These are phyloP conservation scores for Alternaria alternata DNA, from an alignment of 2,329 filamentous ascomycete species.

Conservation along the genomic window DNA sequence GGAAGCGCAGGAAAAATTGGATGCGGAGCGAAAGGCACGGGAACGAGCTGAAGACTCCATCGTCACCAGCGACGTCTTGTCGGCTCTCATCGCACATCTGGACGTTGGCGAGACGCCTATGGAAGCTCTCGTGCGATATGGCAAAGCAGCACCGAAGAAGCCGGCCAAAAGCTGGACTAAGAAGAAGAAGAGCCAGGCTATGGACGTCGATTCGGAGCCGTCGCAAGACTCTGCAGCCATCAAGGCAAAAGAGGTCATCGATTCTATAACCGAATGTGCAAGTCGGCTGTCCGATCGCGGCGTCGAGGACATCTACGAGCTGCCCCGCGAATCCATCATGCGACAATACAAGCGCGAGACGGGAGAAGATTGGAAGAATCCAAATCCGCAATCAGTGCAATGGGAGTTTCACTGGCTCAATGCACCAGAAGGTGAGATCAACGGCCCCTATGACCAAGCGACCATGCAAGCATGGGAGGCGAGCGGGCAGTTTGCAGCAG, in stretches of 20 bases:
- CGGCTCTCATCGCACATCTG: constrained; percentile 74
- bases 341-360: constrained; percentile 85
- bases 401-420: constrained; percentile 97
- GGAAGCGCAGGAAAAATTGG: constrained; percentile 85
- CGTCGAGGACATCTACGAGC: constrained; percentile 89
- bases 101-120: constrained; percentile 85
- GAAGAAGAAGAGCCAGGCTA: constrained; percentile 59
- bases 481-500: constrained; percentile 91
- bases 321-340: constrained; percentile 82
- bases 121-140: constrained; percentile 84
- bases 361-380: constrained; percentile 81
- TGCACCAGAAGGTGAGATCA: constrained; percentile 78
- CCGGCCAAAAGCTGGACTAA: constrained; percentile 58
- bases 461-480: constrained; percentile 93
- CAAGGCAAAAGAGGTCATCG: constrained; percentile 75
- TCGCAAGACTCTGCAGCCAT: constrained; percentile 73
- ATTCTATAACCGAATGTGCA: constrained; percentile 86
- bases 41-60: constrained; percentile 78
- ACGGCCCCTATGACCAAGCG: constrained; percentile 84
- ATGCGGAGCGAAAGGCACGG: constrained; percentile 75
- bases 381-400: constrained; percentile 55
- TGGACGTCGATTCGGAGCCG: constrained; percentile 72
- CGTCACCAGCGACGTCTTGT: constrained; percentile 76
- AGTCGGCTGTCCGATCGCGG: constrained; percentile 85
- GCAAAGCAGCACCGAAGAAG: constrained; percentile 64